Conservation (phyloP, 345 rosid species). For the Punica granatum region DNA sequence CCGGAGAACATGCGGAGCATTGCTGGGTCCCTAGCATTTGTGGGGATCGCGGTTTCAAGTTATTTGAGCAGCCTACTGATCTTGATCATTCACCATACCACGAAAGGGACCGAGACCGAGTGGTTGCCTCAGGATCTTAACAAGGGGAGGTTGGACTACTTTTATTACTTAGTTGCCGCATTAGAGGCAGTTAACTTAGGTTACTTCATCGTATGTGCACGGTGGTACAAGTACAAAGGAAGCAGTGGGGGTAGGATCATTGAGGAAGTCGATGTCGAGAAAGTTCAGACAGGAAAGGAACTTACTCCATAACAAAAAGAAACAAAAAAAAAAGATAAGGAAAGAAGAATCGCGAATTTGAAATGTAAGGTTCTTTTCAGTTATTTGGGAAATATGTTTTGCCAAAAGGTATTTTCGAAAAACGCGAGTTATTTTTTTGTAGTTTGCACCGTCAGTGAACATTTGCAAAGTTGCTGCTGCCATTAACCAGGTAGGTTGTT, state of each 20-base stretch:
- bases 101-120: constrained; percentile 7
- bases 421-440: too few species aligned
- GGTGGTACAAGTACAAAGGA: constrained; percentile 36
- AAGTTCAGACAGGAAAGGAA: constrained; percentile 7
- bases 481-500: too few species aligned
- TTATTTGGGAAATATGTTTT: too few species aligned
- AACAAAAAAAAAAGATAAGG: too few species aligned
- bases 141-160: constrained; percentile 32
- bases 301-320: too few species aligned
- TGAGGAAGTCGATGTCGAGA: constrained; percentile 9
- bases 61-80: constrained; percentile 29
- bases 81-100: constrained; percentile 22
- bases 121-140: constrained; percentile 43
- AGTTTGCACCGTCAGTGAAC: too few species aligned
- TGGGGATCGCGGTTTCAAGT: constrained; percentile 24
- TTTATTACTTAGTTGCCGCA: constrained; percentile 35
- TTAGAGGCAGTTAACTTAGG: constrained; percentile 19
- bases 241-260: neutral
- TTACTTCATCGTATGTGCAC: constrained; percentile 28
- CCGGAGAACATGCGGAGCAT: constrained; percentile 53
- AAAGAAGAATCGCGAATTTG: too few species aligned
- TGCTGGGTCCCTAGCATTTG: constrained; percentile 25
- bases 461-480: too few species aligned
- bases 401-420: too few species aligned
- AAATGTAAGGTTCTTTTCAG: too few species aligned